phyloP scores from a whole-genome alignment of 2,329 filamentous ascomycete genomes.

The Colletotrichum destructivum region DNA sequence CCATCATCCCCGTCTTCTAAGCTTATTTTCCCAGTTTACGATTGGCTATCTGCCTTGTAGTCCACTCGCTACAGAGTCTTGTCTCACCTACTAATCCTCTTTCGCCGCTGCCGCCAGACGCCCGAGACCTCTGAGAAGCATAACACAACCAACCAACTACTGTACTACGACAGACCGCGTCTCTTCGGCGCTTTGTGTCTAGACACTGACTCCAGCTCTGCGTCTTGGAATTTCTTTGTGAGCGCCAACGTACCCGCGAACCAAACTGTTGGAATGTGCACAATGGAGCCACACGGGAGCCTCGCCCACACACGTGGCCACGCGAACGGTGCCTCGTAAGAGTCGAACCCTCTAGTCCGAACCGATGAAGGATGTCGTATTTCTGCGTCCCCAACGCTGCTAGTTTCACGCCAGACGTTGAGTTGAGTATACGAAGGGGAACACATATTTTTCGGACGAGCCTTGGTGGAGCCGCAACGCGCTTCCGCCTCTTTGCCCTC shows the following conservation, averaged over 20 bases:
- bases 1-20: conserved; percentile 1
- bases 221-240: background rate
- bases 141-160: background rate
- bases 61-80: background rate
- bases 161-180: background rate
- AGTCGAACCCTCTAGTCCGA: background rate
- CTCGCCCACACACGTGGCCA: background rate
- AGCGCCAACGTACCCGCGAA: background rate
- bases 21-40: conserved; percentile 14
- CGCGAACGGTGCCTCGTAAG: background rate
- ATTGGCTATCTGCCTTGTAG: no score
- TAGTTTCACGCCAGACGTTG: conserved; percentile 9
- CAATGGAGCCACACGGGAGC: background rate
- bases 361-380: background rate
- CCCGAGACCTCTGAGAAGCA: conserved; percentile 20
- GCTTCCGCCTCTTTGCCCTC: background rate
- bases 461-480: background rate
- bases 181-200: conserved; percentile 28
- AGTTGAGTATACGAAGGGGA: background rate
- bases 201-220: no score
- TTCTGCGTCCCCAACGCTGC: conserved; percentile 21
- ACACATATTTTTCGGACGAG: background rate
- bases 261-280: conserved; percentile 12
- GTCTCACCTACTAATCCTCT: background rate
- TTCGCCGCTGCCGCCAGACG: conserved; percentile 6